Evolutionary conservation across 148 eudicot genomes (phyloP), one percentile per base, ranked within the genome.

Genomic region (Silene conica): DNA sequence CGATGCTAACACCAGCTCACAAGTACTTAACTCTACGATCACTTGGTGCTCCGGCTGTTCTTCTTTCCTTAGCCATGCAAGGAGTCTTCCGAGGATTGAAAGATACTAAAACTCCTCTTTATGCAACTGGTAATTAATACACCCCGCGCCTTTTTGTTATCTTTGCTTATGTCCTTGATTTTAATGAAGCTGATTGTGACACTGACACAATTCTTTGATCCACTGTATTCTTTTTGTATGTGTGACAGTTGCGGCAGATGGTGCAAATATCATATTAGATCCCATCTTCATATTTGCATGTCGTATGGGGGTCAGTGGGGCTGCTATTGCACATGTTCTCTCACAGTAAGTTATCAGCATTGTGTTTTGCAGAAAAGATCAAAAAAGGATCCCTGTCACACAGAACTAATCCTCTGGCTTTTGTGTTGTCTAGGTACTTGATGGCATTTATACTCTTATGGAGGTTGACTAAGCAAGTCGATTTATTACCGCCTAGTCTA

Each of bases 21-120:
- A 82, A 77, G 81, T 95, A 95, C 74, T 83, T 95, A 78, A 89
- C 82, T 26, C 54, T 95, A 21, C 86, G 99, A 61, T 83, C 99
- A 16, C 81, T 95, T 1, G 99, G 99, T 41, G 93, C 99, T 56
- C 97, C 99, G 0, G 99, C 99, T 28, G 96, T 95, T 76, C 92
- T 92, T 73, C 91, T 95, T 67, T 95, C 99, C 46, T 60, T 95
- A 67, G 97, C 99, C 61, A 95, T 92, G 96, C 99, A 95, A 90
- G 99, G 99, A 6, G 82, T 95, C 52, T 95, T 95, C 80, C 88
- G 97, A 64, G 98, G 99, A 57, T 85, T 95, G 59, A 95, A 92
- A 82, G 97, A 95, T 78, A 95, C 99, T 15, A 92, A 66, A 87
- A 95, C 98, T 76, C 99, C 99, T 63, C 81, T 95, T 34, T 95